Evolutionary conservation across 1,139 yeast genomes (phyloP).

Genomic region (Nakaseomyces kungkrabaensis): DNA sequence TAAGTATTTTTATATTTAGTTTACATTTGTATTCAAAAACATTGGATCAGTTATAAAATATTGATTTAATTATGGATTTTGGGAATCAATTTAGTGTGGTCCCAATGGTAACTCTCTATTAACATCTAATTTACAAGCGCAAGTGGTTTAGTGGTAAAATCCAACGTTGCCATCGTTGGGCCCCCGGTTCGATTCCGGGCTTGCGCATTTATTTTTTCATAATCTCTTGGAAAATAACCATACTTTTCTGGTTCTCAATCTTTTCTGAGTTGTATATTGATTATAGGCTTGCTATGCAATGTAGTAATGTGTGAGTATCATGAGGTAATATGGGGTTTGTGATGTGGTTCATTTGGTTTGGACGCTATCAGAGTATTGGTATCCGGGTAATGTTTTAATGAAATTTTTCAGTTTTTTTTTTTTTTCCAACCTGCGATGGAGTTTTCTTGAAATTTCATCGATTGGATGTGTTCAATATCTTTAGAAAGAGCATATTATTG

Average conservation of each 20-base stretch:
- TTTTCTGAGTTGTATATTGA: neutral
- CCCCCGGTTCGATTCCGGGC: constrained; percentile 18
- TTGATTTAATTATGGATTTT: neutral
- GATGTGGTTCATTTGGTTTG: too few relatives aligned
- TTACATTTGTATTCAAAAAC: too few relatives aligned
- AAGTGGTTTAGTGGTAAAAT: constrained; percentile 22
- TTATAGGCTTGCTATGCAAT: neutral
- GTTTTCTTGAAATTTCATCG: neutral
- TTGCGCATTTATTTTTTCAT: constrained; percentile 11
- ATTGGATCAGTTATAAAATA: too few relatives aligned
- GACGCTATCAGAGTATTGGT: too few relatives aligned
- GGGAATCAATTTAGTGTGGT: neutral
- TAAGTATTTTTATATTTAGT: too few relatives aligned
- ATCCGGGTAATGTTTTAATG: neutral
- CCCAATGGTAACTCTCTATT: neutral
- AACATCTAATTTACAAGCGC: constrained; percentile 9
- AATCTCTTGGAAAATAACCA: too few relatives aligned
- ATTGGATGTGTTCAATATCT: neutral
- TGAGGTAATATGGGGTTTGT: too few relatives aligned
- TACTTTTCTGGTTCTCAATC: too few relatives aligned
- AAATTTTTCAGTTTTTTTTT: neutral
- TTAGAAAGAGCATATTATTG: too few relatives aligned
- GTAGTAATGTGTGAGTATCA: too few relatives aligned
- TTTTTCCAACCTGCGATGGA: neutral
- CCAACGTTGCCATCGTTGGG: constrained; percentile 17